Base-by-base conservation (phyloP, 148 eudicot genomes). In the Rhododendron molle region DNA sequence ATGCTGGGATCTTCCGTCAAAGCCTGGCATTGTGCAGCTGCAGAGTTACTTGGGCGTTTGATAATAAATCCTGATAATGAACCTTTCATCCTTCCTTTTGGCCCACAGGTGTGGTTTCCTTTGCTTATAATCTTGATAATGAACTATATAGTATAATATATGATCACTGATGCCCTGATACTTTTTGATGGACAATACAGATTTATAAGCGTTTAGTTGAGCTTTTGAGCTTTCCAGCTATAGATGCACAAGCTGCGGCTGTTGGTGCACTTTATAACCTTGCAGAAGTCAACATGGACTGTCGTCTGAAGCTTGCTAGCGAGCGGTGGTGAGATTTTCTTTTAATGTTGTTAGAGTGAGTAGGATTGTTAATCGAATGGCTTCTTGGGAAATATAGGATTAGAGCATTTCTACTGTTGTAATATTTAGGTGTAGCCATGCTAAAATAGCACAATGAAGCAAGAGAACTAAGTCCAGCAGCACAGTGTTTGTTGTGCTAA, bases 21-120 rank as follows among this genome's bases (percentile, higher is more conserved):
- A 88, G 90, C 93, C 69, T 95, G 99, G 99, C 95, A 97, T 80
- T 97, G 96, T 93, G 94, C 95, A 78, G 98, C 99, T 73, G 96
- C 99, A 43, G 99, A 97, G 86, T 87, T 97, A 81, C 90, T 97
- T 73, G 98, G 98, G n/a, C 98, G 99, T 80, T 76, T 94, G 89
- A 86, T 95, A 54, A 94, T 97, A 82, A 95, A 95, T 87, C 99
- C 98, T 80, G 99, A 97, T 80, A 97, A 95, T 86, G 99, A 97
- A 87, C 92, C 94, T 50, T 97, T 97, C 86, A 92, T 97, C 86
- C 93, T 95, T 83, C 91, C 99, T 28, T 95, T 92, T 85, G 87
- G 94, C 81, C 91, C 94, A 36, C 96, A 94, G 99, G 98, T 97
- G 84, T 49, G 11, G 78, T 15, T 72, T 79, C 69, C 21, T 67